Evolutionary conservation across 2,329 filamentous ascomycete genomes (phyloP), one percentile per base, ranked within the genome.

Genomic region (Neofusicoccum umdonicola): DNA sequence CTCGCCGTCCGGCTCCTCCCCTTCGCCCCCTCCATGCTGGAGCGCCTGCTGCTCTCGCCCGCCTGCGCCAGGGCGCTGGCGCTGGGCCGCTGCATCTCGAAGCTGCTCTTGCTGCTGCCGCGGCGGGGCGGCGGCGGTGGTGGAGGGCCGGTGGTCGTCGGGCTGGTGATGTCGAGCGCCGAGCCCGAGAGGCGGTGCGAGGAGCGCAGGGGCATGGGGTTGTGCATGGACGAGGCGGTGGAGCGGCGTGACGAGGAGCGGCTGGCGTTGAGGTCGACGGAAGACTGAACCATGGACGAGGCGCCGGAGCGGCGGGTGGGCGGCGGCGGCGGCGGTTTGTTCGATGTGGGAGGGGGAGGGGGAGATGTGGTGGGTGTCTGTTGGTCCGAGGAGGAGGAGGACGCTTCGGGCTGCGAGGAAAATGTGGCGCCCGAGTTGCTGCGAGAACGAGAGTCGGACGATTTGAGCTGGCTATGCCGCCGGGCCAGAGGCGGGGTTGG

Each of bases 341-440:
- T 44, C 35, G 19, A 27, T 3, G 39, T 2, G 37, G 35, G n/a
- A 19, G 54, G 8, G 11, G 51, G 17, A 22, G 56, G 27, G 12
- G 63, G 34, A 22, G 56, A 34, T 4, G 63, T 17, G 15, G 27
- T 62, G 11, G 54, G 34, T 52, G 44, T 27, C n/a, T 42, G 52
- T 44, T 48, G 35, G 35, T 42, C 13, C 11, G 56, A 34, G 22
- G 56, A 19, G n/a, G 63, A 31, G 17, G 42, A 39, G 37, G 52
- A 15, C n/a, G 19, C 42, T 12, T 64, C 62, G 12, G 42, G 69
- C 65, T 76, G 73, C 12, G 75, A 77, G n/a, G 74, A 74, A 45
- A 73, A 68, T 6, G 75, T 77, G 17, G 77, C 67, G 1, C 69
- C 70, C 6, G 75, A 77, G 64, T 73, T 77, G 69, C 75, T 77